Evolutionary conservation across 1,139 yeast genomes (phyloP).

Genomic region (Yamadazyma sp.): DNA sequence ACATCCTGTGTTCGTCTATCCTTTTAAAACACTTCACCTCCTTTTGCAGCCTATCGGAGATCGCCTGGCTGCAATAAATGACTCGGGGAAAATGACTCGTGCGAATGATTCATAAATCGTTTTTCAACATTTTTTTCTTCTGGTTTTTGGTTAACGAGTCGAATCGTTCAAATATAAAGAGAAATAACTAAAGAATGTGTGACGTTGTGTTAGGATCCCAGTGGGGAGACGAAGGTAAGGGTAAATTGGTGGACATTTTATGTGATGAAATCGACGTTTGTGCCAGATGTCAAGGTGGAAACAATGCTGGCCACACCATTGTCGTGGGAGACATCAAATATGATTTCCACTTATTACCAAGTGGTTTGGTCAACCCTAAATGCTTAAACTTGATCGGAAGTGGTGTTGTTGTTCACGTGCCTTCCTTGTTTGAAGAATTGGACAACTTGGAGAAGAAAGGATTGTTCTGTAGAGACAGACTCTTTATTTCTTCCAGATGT

Average conservation of each 20-base stretch:
- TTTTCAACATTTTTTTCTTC: neutral
- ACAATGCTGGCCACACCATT: conserved; percentile 98
- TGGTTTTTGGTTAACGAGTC: conserved; percentile 7
- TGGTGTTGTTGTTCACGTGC: conserved; percentile 95
- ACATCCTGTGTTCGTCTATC: no score
- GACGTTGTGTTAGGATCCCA: conserved; percentile 96
- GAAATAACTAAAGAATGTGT: conserved; percentile 47
- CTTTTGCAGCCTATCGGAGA: no score
- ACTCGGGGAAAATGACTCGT: conserved; percentile 4
- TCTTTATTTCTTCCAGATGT: conserved; percentile 89
- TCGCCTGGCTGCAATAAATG: conserved; percentile 1
- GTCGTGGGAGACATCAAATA: conserved; percentile 86
- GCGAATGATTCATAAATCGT: conserved; percentile 1
- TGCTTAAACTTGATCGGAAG: conserved; percentile 90
- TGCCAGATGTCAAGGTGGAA: conserved; percentile 99
- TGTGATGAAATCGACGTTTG: conserved; percentile 95
- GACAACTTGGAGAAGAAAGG: conserved; percentile 80
- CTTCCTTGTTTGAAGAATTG: conserved; percentile 88
- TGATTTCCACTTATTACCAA: conserved; percentile 98
- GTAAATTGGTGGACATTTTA: conserved; percentile 89
- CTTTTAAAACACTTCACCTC: no score
- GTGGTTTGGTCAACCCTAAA: conserved; percentile 91
- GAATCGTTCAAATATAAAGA: conserved; percentile 5
- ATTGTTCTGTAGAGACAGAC: conserved; percentile 72
- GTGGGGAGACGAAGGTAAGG: conserved; percentile 99